Percentiles rank a stretch among this genome's conserved stretches.
These are phyloP conservation scores for Vinca minor DNA, from an alignment of 257 asterid species.

Conservation along the genomic window DNA sequence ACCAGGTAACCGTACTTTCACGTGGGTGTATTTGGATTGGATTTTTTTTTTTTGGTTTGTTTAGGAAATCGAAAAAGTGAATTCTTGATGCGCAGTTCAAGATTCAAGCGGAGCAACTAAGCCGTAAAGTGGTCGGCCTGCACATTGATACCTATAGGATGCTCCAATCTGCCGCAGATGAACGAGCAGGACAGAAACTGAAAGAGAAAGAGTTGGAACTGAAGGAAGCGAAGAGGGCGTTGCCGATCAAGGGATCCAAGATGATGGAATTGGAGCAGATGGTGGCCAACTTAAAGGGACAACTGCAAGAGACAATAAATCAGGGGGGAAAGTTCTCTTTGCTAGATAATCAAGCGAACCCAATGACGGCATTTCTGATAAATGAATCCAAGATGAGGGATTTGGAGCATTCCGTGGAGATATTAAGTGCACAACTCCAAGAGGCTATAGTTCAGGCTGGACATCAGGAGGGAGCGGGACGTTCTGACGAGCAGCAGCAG, in stretches of 20 bases:
- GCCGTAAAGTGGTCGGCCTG: constrained; percentile 8
- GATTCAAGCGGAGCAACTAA: constrained; percentile 28
- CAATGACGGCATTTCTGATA: constrained; percentile 1
- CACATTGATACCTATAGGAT: constrained; percentile 8
- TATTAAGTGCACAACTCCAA: neutral
- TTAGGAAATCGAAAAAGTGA: too few species aligned
- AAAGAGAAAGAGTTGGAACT: constrained; percentile 19
- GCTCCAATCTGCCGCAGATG: constrained; percentile 12
- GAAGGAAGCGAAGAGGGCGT: neutral
- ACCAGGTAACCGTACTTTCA: constrained; percentile 19
- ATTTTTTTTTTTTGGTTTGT: too few species aligned
- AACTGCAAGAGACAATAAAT: neutral
- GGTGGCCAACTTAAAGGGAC: neutral
- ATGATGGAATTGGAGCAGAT: constrained; percentile 16
- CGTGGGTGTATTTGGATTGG: too few species aligned
- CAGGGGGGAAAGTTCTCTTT: neutral
- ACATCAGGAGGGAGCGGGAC: neutral
- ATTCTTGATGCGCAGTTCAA: neutral
- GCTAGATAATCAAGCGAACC: constrained; percentile 3
- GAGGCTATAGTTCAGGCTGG: too few species aligned
- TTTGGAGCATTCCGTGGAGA: constrained; percentile 13
- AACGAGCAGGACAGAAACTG: constrained; percentile 17
- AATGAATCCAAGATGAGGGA: neutral
- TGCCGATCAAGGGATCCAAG: too few species aligned
- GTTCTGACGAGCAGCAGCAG: neutral